phyloP scores from a whole-genome alignment of 306 rosid genomes.

The Mimosa pudica region DNA sequence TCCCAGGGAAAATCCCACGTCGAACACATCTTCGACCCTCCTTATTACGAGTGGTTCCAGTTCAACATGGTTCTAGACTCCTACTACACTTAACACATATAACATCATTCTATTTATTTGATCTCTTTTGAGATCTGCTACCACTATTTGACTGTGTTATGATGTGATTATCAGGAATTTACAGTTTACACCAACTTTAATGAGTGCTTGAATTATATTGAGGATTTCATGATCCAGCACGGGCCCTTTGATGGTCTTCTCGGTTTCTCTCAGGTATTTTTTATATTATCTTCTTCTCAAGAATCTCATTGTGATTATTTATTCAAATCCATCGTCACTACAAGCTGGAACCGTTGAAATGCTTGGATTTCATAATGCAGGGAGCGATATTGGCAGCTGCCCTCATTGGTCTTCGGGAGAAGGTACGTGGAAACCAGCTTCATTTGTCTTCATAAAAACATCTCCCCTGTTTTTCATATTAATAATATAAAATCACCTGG shows the following conservation, averaged over 20 bases:
- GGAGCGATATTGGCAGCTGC: slow-evolving; percentile 78
- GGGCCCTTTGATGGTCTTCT: slow-evolving; percentile 93
- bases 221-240: slow-evolving; percentile 66
- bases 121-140: not conserved
- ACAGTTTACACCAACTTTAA: slow-evolving; percentile 64
- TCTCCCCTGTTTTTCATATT: not conserved
- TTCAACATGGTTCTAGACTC: slow-evolving; percentile 60
- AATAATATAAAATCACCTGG: too few relatives aligned
- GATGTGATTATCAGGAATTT: slow-evolving; percentile 50
- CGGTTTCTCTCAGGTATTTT: slow-evolving; percentile 86
- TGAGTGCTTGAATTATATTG: slow-evolving; percentile 62
- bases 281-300: not conserved
- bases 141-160: not conserved
- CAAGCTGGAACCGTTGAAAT: not conserved
- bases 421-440: slow-evolving; percentile 42
- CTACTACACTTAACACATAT: too few relatives aligned
- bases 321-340: not conserved
- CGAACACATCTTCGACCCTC: slow-evolving; percentile 87
- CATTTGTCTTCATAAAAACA: not conserved
- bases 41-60: slow-evolving; percentile 95
- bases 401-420: slow-evolving; percentile 72
- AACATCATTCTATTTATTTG: not conserved
- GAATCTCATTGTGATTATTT: not conserved
- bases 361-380: slow-evolving; percentile 39
- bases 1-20: slow-evolving; percentile 77